Evolutionary conservation across 805 yeast species (phyloP).

Genomic region (Kodamaea kaohsiungensis): DNA sequence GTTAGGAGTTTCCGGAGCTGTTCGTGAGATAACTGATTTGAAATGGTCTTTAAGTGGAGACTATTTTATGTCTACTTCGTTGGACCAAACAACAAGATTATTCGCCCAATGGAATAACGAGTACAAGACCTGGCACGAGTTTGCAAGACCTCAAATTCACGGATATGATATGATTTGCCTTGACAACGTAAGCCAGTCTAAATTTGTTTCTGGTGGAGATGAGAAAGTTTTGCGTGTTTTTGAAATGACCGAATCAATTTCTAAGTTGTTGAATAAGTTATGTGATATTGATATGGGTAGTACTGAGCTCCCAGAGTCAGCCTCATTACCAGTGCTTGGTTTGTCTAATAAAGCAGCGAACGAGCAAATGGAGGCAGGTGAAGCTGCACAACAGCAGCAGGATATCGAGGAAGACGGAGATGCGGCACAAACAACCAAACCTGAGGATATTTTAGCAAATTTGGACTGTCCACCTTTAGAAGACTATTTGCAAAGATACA

Average conservation of each 20-base stretch:
- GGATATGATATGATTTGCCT: conserved; percentile 95
- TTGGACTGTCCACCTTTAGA: conserved; percentile 75
- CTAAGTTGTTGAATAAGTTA: conserved; percentile 55
- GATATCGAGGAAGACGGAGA: conserved; percentile 41
- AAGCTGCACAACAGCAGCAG: conserved; percentile 37
- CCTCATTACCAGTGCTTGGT: conserved; percentile 90
- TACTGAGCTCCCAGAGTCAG: conserved; percentile 67
- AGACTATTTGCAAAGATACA: conserved; percentile 86
- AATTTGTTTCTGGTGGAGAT: conserved; percentile 92
- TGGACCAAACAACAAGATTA: conserved; percentile 91
- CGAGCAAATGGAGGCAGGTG: conserved; percentile 44
- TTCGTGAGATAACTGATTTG: conserved; percentile 71
- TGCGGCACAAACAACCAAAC: conserved; percentile 35
- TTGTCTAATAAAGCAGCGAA: conserved; percentile 85
- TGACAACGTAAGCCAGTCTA: conserved; percentile 55
- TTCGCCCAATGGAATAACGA: conserved; percentile 60
- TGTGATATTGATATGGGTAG: conserved; percentile 41
- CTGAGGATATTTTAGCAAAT: conserved; percentile 45
- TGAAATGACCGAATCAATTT: conserved; percentile 81
- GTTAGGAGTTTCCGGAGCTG: conserved; percentile 75
- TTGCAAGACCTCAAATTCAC: conserved; percentile 96
- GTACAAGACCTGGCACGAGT: conserved; percentile 72
- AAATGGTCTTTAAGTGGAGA: conserved; percentile 72
- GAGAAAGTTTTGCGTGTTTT: conserved; percentile 90
- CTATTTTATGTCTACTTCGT: conserved; percentile 72